Percentiles rank a stretch among this genome's conserved stretches.
phyloP scores from a whole-genome alignment of 495 filamentous ascomycete genomes.

The Penicillium pancosmium region DNA sequence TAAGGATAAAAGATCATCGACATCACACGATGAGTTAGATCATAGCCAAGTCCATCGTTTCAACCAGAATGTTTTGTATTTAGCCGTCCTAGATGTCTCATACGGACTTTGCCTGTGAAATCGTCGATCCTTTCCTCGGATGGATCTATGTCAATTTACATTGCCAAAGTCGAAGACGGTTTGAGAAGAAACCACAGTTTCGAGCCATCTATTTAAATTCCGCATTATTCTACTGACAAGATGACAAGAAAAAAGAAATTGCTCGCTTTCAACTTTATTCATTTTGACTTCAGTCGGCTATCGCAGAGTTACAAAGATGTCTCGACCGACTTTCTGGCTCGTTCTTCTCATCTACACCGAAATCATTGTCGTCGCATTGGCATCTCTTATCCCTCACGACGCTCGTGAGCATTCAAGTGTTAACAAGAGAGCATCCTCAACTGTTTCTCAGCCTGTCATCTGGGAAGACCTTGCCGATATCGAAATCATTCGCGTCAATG shows the following conservation, averaged over 20 bases:
- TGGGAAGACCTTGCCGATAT: conserved; percentile 50
- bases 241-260: not conserved
- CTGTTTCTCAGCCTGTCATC: conserved; percentile 33
- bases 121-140: not conserved
- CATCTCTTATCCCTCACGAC: not conserved
- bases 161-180: not conserved
- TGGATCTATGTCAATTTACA: not conserved
- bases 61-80: not conserved
- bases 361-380: not conserved
- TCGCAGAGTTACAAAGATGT: not conserved
- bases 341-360: not conserved
- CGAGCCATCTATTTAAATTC: no score
- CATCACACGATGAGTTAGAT: not conserved
- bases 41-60: not conserved
- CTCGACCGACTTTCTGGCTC: not conserved
- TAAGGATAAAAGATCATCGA: no score
- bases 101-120: not conserved
- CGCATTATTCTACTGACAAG: not conserved
- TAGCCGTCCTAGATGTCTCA: not conserved
- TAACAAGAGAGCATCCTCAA: not conserved
- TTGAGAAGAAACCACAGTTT: no score
- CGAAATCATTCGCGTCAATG: conserved; percentile 48
- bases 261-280: not conserved
- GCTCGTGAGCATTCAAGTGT: not conserved
- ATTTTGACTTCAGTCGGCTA: not conserved